Conservation (phyloP, 2,329 filamentous ascomycete genomes). For the Tolypocladium amazonense region DNA sequence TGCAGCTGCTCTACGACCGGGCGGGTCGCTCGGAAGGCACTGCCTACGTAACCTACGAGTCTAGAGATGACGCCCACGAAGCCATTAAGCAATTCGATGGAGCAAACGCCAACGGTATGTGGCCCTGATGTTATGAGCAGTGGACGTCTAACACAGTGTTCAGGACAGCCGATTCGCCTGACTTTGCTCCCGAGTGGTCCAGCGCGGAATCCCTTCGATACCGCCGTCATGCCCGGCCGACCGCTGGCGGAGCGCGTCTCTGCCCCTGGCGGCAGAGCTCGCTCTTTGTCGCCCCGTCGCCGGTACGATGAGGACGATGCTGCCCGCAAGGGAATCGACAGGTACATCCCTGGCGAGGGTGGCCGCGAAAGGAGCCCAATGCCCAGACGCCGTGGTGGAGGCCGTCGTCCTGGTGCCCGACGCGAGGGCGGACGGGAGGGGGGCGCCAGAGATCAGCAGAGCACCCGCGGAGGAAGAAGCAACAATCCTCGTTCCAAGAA, state of each 20-base stretch:
- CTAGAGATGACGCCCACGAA: slow-evolving; percentile 56
- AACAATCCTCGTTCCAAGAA: slow-evolving; percentile 58
- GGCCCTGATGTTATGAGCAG: background rate
- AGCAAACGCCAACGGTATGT: slow-evolving; percentile 71
- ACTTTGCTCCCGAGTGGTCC: slow-evolving; percentile 47
- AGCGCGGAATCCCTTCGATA: slow-evolving; percentile 46
- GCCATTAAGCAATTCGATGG: slow-evolving; percentile 78
- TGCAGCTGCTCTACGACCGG: slow-evolving; percentile 73
- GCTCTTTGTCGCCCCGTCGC: slow-evolving; percentile 47
- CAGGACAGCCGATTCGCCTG: slow-evolving; percentile 71
- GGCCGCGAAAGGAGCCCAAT: slow-evolving; percentile 50
- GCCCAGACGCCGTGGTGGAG: slow-evolving; percentile 40
- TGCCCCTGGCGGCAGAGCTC: slow-evolving; percentile 42
- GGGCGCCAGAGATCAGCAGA: slow-evolving; percentile 16
- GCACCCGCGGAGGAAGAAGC: slow-evolving; percentile 27
- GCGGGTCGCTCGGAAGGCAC: slow-evolving; percentile 79
- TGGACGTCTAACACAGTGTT: background rate
- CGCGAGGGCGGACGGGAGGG: slow-evolving; percentile 29
- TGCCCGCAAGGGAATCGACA: slow-evolving; percentile 59
- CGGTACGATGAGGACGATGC: slow-evolving; percentile 44
- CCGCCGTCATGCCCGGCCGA: slow-evolving; percentile 41
- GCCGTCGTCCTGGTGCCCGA: slow-evolving; percentile 39
- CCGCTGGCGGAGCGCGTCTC: slow-evolving; percentile 53
- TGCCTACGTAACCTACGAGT: slow-evolving; percentile 73
- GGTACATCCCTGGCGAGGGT: slow-evolving; percentile 58